Conservation (phyloP, 148 eudicot genomes). For the Nepenthes gracilis region DNA sequence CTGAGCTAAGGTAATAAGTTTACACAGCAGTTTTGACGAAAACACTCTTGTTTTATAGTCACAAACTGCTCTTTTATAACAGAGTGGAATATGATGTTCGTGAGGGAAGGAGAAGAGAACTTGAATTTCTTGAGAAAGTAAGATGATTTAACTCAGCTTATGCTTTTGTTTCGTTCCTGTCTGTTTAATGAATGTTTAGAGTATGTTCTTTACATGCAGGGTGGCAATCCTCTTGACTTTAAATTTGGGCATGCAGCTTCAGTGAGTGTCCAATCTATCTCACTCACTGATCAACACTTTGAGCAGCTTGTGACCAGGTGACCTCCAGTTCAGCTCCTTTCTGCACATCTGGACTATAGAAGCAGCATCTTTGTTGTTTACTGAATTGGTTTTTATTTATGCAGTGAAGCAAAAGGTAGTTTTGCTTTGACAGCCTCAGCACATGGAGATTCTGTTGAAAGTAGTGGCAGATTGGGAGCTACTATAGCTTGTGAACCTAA, state of each 20-base stretch:
- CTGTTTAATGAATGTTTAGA: neutral
- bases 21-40: constrained; percentile 4
- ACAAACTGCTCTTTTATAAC: constrained; percentile 18
- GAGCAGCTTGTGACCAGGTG: constrained; percentile 63
- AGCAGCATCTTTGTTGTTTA: constrained; percentile 2
- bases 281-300: constrained; percentile 54
- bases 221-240: constrained; percentile 91
- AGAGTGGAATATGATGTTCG: constrained; percentile 81
- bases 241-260: constrained; percentile 54
- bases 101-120: constrained; percentile 74
- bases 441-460: constrained; percentile 88
- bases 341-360: constrained; percentile 2
- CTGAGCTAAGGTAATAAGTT: constrained; percentile 59
- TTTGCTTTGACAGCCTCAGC: constrained; percentile 78
- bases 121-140: constrained; percentile 96
- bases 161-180: neutral
- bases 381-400: constrained; percentile 6
- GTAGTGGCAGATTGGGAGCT: constrained; percentile 73
- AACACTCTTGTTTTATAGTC: constrained; percentile 5
- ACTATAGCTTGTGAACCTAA: constrained; percentile 60
- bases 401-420: constrained; percentile 89
- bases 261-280: constrained; percentile 78
- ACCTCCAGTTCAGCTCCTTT: constrained; percentile 1
- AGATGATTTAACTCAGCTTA: constrained; percentile 7
- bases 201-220: constrained; percentile 31